Evolutionary conservation across 441 rosid species (phyloP), one percentile per base, ranked within the genome.

Genomic region (Biscutella auriculata): DNA sequence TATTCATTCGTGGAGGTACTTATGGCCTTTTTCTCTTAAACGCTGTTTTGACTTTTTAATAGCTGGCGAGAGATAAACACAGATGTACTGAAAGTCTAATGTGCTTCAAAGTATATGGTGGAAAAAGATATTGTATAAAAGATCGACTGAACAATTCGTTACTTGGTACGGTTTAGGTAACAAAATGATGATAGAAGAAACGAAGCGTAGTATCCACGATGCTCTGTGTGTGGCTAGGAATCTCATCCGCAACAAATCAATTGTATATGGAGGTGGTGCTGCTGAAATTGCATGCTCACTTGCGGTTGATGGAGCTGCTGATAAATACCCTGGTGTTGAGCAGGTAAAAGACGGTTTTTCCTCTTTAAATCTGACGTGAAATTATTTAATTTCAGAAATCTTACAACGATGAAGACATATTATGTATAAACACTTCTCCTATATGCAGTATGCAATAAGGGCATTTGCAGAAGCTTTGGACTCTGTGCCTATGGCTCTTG

Each of bases 121-220:
- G 46, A 39, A 50, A 57, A 6, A 19, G 32, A 13, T 32, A 13
- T 51, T 30, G 25, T 51, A 25, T 14, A 26, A 13, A n/a, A 43
- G 66, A 37, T 23, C 35, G 37, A 15, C 10, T 1, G 2, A 52
- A 53, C 21, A 39, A 2, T 40, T 40, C n/a, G 32, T 33, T 12
- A 56, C 15, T 48, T 73, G 54, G 54, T 76, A 58, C 41, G 45
- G 65, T 63, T 7, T 53, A 94, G 96, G 96, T 67, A 90, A 94
- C 84, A 90, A 89, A 69, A 90, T 94, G 96, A 84, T 94, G 77
- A 80, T 94, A 40, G 96, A 94, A 73, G 99, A 94, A 80, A 94
- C 99, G 9, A 94, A 94, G 73, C 95, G 96, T 25, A 94, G 97
- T 66, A 73, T 94, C 64, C 99, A 90, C 59, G 97, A 94, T 79